Base-by-base conservation (phyloP, 2,329 filamentous ascomycete genomes). In the Myrmaecium sp. region DNA sequence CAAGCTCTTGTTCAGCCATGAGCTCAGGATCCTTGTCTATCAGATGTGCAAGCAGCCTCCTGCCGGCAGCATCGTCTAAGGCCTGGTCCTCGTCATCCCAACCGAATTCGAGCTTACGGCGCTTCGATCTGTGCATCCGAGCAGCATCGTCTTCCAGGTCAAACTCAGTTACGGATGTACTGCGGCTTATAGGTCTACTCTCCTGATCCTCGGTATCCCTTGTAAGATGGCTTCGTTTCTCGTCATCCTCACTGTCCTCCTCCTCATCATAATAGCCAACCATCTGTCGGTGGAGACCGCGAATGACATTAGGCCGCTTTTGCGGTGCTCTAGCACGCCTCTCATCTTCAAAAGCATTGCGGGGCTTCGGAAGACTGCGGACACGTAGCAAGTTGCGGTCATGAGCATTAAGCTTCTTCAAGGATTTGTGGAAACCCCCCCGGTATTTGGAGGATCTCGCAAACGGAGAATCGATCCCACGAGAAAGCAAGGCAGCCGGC, bases 171-270 rank as follows among this genome's bases (percentile, higher is more conserved):
- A 43, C 47, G 3, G 48, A 51, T 18, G 61, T 69, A 45, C 65
- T 61, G 21, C 77, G 80, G 49, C 80, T 93, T 23, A 74, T 71
- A 25, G 77, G 77, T 21, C 77, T 69, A 35, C 80, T 92, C 33
- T 89, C 84, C 17, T 73, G 72, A 36, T 89, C 84, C 45, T 92
- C 84, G 0, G 80, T 91, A 45, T 84, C 82, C 23, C 74, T 65
- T 8, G 67, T 69, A 25, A 74, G 52, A 8, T 76, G 70, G 17
- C 68, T 75, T 26, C 63, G 55, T 24, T 67, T 67, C 35, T 94
- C 83, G 37, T 91, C 60, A 29, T 63, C 84, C 36, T 93, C 84
- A 0, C 82, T 91, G 47, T 94, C 81, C n/a, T 66, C 66, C 19
- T 77, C 78, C 21, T 81, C 75, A 35, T 77, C 78, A 34, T 76